Percentiles rank a stretch among this genome's conserved stretches.
Conservation (phyloP, 805 yeast species). For the Myxozyma vanderwaltii region DNA sequence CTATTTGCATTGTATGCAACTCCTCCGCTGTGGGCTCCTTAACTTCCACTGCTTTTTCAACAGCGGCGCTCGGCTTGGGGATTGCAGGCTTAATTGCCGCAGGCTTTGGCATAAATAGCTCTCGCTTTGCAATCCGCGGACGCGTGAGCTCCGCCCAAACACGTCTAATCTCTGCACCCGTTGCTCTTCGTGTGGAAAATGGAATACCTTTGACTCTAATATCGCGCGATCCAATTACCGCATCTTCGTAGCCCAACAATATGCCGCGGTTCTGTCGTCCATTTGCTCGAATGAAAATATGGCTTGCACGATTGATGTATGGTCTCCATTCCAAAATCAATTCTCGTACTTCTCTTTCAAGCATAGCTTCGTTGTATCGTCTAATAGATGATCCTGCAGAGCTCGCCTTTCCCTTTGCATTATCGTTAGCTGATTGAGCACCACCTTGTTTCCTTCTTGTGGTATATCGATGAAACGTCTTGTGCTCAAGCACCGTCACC, state of each 20-base stretch:
- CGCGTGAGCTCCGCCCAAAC: constrained; percentile 82
- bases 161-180: constrained; percentile 72
- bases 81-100: neutral
- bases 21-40: constrained; percentile 45
- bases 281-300: constrained; percentile 77
- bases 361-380: constrained; percentile 84
- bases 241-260: constrained; percentile 63
- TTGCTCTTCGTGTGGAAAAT: constrained; percentile 87
- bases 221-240: constrained; percentile 59
- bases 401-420: constrained; percentile 90
- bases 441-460: constrained; percentile 98
- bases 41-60: constrained; percentile 34
- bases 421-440: constrained; percentile 88
- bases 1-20: constrained; percentile 58
- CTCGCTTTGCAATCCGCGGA: constrained; percentile 52
- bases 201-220: constrained; percentile 71
- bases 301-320: constrained; percentile 60
- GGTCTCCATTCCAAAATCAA: constrained; percentile 66
- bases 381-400: constrained; percentile 93
- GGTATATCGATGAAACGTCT: constrained; percentile 91
- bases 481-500: constrained; percentile 68
- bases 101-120: constrained; percentile 48
- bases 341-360: constrained; percentile 74
- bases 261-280: constrained; percentile 68
- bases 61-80: neutral